Conservation (phyloP, 2,329 filamentous ascomycete species). For the Cordyceps cateniannulata region DNA sequence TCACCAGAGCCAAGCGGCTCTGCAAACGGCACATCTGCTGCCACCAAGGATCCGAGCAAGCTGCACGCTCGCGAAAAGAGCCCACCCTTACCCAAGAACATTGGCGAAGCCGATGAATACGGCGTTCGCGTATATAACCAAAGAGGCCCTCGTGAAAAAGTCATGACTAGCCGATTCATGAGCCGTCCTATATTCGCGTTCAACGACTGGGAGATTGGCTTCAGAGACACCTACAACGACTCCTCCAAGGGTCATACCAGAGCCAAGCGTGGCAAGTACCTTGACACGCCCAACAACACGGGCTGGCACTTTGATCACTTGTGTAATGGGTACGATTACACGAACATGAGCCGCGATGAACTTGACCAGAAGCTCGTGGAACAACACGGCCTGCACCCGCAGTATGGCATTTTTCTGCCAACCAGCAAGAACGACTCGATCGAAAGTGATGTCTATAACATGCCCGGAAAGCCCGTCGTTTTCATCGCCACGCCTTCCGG, state of each 20-base stretch:
- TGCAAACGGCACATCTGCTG: slow-evolving; percentile 21
- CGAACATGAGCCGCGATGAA: slow-evolving; percentile 40
- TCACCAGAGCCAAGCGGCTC: slow-evolving; percentile 28
- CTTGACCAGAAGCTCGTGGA: slow-evolving; percentile 45
- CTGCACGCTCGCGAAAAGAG: slow-evolving; percentile 31
- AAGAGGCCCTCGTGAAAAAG: slow-evolving; percentile 33
- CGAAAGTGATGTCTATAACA: slow-evolving; percentile 32
- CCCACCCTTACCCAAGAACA: slow-evolving; percentile 31
- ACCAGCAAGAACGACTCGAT: slow-evolving; percentile 40
- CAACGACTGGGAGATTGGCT: slow-evolving; percentile 50
- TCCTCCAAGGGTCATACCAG: slow-evolving; percentile 46
- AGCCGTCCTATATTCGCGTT: slow-evolving; percentile 41
- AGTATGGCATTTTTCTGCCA: slow-evolving; percentile 45
- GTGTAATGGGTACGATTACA: slow-evolving; percentile 46
- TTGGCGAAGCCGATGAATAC: slow-evolving; percentile 43
- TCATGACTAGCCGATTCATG: slow-evolving; percentile 48
- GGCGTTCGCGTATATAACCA: slow-evolving; percentile 41
- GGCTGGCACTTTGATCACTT: slow-evolving; percentile 49
- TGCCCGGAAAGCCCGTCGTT: slow-evolving; percentile 42
- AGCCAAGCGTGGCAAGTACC: slow-evolving; percentile 46
- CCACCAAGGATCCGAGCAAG: slow-evolving; percentile 23
- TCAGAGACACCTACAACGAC: slow-evolving; percentile 52
- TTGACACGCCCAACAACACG: slow-evolving; percentile 47
- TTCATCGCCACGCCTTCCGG: slow-evolving; percentile 41
- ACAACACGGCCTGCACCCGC: slow-evolving; percentile 45